Evolutionary conservation across 352 stramenopile genomes (phyloP).

Genomic region (Phytopythium montanum): DNA sequence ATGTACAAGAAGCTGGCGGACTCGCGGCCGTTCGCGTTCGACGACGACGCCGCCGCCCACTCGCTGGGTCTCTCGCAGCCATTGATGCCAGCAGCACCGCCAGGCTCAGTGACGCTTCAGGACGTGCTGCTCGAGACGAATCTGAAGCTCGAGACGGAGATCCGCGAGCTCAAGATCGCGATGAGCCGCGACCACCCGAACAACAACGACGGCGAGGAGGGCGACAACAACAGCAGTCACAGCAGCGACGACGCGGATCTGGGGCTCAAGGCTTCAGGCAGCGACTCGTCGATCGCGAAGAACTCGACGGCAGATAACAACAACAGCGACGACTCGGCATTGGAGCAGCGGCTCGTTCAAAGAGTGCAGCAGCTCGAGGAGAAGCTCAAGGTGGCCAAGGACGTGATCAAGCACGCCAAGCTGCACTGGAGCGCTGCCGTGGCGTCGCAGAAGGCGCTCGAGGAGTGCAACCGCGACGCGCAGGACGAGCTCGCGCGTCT

Average conservation of each 20-base stretch:
- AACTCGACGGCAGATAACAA: slow-evolving; percentile 15
- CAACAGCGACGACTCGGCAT: slow-evolving; percentile 10
- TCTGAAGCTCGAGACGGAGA: slow-evolving; percentile 42
- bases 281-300: slow-evolving; percentile 23
- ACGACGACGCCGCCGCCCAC: slow-evolving; percentile 19
- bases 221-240: slow-evolving; percentile 18
- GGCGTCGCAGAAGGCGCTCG: slow-evolving; percentile 56
- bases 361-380: slow-evolving; percentile 42
- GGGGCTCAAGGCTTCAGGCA: slow-evolving; percentile 27
- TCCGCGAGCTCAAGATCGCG: slow-evolving; percentile 31
- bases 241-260: slow-evolving; percentile 19
- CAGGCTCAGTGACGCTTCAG: slow-evolving; percentile 30
- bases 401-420: slow-evolving; percentile 62
- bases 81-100: neutral
- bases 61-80: slow-evolving; percentile 16
- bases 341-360: slow-evolving; percentile 24
- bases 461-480: slow-evolving; percentile 48
- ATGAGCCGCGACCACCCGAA: slow-evolving; percentile 22
- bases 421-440: slow-evolving; percentile 59
- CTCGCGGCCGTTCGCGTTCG: slow-evolving; percentile 36
- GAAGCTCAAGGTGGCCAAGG: slow-evolving; percentile 41
- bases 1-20: slow-evolving; percentile 77
- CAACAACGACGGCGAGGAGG: slow-evolving; percentile 16
- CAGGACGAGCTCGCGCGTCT: slow-evolving; percentile 48
- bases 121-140: slow-evolving; percentile 55